Base-by-base conservation (phyloP, 352 stramenopile genomes). In the Aphanomyces cochlioides region DNA sequence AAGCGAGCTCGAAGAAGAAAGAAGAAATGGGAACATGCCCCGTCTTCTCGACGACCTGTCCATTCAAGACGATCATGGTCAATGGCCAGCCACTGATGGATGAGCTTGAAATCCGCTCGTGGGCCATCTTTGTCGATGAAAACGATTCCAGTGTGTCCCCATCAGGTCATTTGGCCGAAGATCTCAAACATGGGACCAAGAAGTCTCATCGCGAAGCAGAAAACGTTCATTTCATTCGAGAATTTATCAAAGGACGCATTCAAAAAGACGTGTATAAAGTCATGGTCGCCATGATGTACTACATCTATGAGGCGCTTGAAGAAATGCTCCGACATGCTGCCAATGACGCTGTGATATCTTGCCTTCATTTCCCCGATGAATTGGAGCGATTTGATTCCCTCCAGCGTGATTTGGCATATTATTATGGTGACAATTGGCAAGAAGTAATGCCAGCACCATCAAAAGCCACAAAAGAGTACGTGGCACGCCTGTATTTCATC, bases 211-310 rank as follows among this genome's bases (percentile, higher is more conserved):
- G 78, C 50, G 83, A 86, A 45, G 87, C 87, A 0, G 87, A 95
- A 74, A 81, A 85, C 56, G 87, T 95, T 0, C 77, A 86, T 61
- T 95, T 95, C 72, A 83, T 95, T 37, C 77, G 81, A 40, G 81
- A 89, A 36, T 92, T 95, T 67, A 80, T 92, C 60, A 75, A 82
- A 45, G 81, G 83, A 8, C 81, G 81, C 36, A 90, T 92, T 67
- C 78, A 87, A 65, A 73, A 80, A 0, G 70, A 85, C 8, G 40
- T 84, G 1, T 95, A 93, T 72, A 73, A 56, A 34, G 65, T 77
- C n/a, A 67, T 93, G 34, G 71, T 90, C 10, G 73, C 72, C 7
- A 77, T 77, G 36, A 65, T 95, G 7, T 90, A 84, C 72, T 77
- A 87, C 64, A 76, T 90, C 3, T 95, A 95, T 67, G 39, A 57